phyloP scores from a whole-genome alignment of 2,329 filamentous ascomycete genomes.

The Arthrobotrys sinensis region DNA sequence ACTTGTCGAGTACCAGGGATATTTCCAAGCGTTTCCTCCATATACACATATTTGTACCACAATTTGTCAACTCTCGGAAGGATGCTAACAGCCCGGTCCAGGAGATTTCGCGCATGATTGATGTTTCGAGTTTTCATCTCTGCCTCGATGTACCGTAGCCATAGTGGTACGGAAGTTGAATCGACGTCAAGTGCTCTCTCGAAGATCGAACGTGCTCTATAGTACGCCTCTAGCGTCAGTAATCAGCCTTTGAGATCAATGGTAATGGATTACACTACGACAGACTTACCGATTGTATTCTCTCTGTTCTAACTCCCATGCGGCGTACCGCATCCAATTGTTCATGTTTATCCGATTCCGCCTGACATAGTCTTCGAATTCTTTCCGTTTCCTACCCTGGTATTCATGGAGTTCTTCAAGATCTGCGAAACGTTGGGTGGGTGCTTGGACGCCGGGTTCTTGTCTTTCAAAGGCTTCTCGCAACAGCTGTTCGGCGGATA shows the following conservation, averaged over 20 bases:
- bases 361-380: conserved; percentile 97
- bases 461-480: conserved; percentile 97
- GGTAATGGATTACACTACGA: background rate
- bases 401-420: conserved; percentile 98
- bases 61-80: conserved; percentile 93
- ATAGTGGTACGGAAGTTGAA: conserved; percentile 85
- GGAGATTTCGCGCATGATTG: conserved; percentile 93
- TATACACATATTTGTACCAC: conserved; percentile 99
- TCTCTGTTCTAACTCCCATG: conserved; percentile 98
- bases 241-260: conserved; percentile 52
- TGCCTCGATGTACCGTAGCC: conserved; percentile 93
- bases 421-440: conserved; percentile 94
- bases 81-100: conserved; percentile 94
- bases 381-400: conserved; percentile 93
- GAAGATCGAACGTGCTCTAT: conserved; percentile 88
- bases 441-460: conserved; percentile 87
- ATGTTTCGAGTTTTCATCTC: conserved; percentile 98
- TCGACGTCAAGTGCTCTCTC: conserved; percentile 95
- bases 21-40: conserved; percentile 98
- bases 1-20: conserved; percentile 92
- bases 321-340: conserved; percentile 98
- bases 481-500: conserved; percentile 96
- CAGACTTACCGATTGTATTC: conserved; percentile 77
- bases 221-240: conserved; percentile 45
- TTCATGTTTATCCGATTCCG: conserved; percentile 96